Evolutionary conservation across 805 yeast species (phyloP).

Genomic region (Starmerella floricola): DNA sequence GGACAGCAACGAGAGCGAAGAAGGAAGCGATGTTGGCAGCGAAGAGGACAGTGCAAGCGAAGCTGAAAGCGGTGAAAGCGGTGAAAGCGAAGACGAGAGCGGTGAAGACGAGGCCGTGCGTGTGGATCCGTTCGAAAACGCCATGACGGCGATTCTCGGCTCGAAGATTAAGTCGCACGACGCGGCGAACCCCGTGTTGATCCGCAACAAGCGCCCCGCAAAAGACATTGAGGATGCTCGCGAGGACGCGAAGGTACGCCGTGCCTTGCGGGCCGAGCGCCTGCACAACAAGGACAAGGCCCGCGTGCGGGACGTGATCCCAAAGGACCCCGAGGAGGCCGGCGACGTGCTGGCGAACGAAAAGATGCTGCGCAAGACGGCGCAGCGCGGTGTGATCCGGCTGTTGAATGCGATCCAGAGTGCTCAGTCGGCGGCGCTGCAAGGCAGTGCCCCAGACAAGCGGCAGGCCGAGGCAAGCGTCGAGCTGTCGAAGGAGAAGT

Average conservation of each 20-base stretch:
- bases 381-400: conserved; percentile 78
- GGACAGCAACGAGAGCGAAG: conserved; percentile 19
- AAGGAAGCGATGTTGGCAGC: conserved; percentile 10
- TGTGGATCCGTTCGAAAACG: conserved; percentile 47
- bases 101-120: background rate
- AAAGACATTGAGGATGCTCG: conserved; percentile 70
- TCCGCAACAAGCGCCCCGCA: conserved; percentile 59
- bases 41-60: background rate
- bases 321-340: conserved; percentile 42
- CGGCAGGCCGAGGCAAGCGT: conserved; percentile 38
- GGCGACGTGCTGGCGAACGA: conserved; percentile 54
- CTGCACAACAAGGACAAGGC: conserved; percentile 52
- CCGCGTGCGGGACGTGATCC: conserved; percentile 56
- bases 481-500: conserved; percentile 79
- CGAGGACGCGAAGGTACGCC: conserved; percentile 71
- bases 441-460: conserved; percentile 20
- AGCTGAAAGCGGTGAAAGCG: conserved; percentile 5
- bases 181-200: conserved; percentile 79
- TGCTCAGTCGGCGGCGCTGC: conserved; percentile 52
- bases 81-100: conserved; percentile 7
- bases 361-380: conserved; percentile 58
- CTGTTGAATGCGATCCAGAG: conserved; percentile 72
- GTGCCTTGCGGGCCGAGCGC: conserved; percentile 58
- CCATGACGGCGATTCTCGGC: conserved; percentile 70
- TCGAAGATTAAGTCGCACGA: conserved; percentile 82